phyloP scores from a whole-genome alignment of 2,329 filamentous ascomycete genomes.

The Coniella vitis region DNA sequence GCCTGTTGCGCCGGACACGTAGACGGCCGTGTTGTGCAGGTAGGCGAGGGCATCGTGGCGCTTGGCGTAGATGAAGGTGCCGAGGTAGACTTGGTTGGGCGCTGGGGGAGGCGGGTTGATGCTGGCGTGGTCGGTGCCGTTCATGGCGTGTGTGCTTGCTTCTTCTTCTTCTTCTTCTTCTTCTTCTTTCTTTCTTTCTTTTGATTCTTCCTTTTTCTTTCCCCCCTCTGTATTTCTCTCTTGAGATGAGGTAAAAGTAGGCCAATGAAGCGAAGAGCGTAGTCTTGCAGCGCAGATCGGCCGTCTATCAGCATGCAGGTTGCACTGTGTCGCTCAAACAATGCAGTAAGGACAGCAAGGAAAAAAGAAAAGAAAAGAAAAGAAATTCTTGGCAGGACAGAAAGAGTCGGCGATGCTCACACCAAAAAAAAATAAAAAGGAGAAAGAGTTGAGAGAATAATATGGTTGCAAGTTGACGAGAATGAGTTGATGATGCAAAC shows the following conservation, averaged over 20 bases:
- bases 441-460: not conserved
- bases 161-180: no score
- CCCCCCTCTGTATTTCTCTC: no score
- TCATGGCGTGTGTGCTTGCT: not conserved
- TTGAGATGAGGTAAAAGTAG: no score
- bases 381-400: not conserved
- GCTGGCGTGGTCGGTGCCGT: not conserved
- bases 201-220: no score
- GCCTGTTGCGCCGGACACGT: constrained; percentile 39
- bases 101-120: constrained; percentile 1
- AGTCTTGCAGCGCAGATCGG: no score
- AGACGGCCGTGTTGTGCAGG: constrained; percentile 43
- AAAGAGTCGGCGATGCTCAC: no score
- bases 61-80: constrained; percentile 50
- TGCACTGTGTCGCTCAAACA: not conserved
- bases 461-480: no score
- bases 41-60: constrained; percentile 42
- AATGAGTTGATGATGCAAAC: no score
- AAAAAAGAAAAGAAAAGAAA: not conserved
- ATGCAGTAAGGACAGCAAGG: no score
- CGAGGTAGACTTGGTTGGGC: constrained; percentile 42
- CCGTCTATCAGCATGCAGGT: no score
- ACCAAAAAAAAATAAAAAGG: not conserved
- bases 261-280: no score
- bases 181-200: no score